Base-by-base conservation (phyloP, 73 alveolate species). In the Tetrahymena elliotti region DNA sequence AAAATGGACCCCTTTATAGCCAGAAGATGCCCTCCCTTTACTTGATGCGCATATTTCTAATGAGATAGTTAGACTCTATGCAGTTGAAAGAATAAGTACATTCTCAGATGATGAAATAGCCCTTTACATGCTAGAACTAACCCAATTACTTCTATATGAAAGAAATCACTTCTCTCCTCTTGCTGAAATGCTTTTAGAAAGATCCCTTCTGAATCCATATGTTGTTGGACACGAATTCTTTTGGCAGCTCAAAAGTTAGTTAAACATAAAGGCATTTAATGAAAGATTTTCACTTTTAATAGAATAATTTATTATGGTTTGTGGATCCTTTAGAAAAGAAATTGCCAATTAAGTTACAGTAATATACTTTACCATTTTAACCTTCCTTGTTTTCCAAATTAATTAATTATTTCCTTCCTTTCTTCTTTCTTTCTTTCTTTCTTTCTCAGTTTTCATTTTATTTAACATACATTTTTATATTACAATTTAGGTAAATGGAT, bases 151-250 rank as follows among this genome's bases (percentile, higher is more conserved):
- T 92, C 95, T 98, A 33, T 98, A 97, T 97, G 99, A 98, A 95
- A 98, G 98, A 96, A 96, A 98, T 94, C 99, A 97, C 96, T 96
- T 96, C 93, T 97, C 99, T 83, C 99, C 99, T 15, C 94, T 98
- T 33, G 99, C 99, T 18, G 99, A 98, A 93, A 98, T 98, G 98
- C 96, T 98, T 24, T 97, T 98, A 34, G 99, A 98, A 94, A 96
- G 99, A 94, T 97, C 99, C 2, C 94, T 98, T 18, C 96, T 96
- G 94, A 98, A 98, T 94, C 99, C 99, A 47, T 98, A 97, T 96
- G 98, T 98, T 83, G 99, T 98, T 39, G 99, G 99, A 24, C 99
- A 98, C 94, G 98, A 98, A 93, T 97, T 98, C 94, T 98, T 97
- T 94, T 98, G 99, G 99, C 82, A 97, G 20, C 94, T 97, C 24